Conservation (phyloP, 331 rosid genomes). For the Saraca asoca region DNA sequence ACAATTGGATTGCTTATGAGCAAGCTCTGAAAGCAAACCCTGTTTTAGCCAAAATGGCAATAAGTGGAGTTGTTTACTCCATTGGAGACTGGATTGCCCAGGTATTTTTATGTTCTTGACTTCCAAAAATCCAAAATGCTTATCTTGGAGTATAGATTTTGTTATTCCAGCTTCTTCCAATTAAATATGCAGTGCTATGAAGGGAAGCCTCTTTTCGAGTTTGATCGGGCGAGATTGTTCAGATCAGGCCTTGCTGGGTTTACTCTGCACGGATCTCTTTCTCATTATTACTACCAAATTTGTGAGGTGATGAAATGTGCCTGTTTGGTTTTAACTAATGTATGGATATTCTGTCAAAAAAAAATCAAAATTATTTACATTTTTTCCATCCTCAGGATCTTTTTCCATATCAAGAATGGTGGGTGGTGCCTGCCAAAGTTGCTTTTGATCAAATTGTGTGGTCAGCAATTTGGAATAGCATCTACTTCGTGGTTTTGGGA, state of each 20-base stretch:
- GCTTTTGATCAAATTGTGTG: conserved; percentile 90
- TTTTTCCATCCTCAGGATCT: conserved; percentile 50
- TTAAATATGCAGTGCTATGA: conserved; percentile 68
- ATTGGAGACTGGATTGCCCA: conserved; percentile 97
- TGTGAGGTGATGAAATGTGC: conserved; percentile 73
- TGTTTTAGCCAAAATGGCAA: conserved; percentile 86
- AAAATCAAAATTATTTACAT: conserved; percentile 31
- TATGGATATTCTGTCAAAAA: conserved; percentile 1
- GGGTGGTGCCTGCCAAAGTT: conserved; percentile 94
- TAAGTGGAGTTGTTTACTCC: conserved; percentile 85
- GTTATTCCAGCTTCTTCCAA: conserved; percentile 3
- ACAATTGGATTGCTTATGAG: conserved; percentile 95
- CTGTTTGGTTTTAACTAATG: conserved; percentile 30
- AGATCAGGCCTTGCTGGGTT: conserved; percentile 97
- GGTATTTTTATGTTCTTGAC: conserved; percentile 42
- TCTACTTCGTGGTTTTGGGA: conserved; percentile 79
- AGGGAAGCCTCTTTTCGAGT: conserved; percentile 85
- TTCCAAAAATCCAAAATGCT: conserved; percentile 16
- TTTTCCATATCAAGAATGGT: conserved; percentile 88
- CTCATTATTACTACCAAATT: conserved; percentile 93
- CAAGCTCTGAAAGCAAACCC: conserved; percentile 81
- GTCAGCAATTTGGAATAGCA: conserved; percentile 91
- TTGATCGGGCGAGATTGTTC: conserved; percentile 68
- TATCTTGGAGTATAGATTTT: conserved; percentile 15
- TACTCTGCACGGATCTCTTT: conserved; percentile 89